A percentile compares a stretch with the other conserved stretches of the same genome.
Evolutionary conservation across 805 yeast species (phyloP).

Genomic region (Candida jianshihensis): DNA sequence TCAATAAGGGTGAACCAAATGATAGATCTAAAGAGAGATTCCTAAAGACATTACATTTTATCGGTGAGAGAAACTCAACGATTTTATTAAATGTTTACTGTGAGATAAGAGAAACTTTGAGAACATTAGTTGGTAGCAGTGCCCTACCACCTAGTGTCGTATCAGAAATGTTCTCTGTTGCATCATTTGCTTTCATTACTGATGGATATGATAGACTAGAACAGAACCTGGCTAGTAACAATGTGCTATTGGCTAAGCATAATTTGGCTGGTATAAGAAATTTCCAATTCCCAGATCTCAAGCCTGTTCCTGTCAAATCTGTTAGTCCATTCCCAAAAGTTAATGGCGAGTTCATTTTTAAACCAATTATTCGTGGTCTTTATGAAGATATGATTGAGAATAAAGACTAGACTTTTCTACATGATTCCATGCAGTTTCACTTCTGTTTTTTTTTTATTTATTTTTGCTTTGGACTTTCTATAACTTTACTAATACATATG

Average conservation of each 20-base stretch:
- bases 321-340: background rate
- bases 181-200: slow-evolving; percentile 24
- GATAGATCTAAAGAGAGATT: slow-evolving; percentile 29
- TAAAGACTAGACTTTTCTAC: slow-evolving; percentile 5
- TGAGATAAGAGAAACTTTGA: slow-evolving; percentile 24
- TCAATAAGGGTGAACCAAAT: slow-evolving; percentile 27
- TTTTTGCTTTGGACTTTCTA: too few species aligned
- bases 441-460: too few species aligned
- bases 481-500: too few species aligned
- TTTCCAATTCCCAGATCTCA: slow-evolving; percentile 7
- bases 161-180: slow-evolving; percentile 25
- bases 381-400: too few species aligned
- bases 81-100: slow-evolving; percentile 27
- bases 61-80: slow-evolving; percentile 26
- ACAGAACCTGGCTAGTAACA: background rate
- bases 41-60: slow-evolving; percentile 24
- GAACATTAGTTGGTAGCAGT: slow-evolving; percentile 14
- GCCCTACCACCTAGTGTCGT: slow-evolving; percentile 19
- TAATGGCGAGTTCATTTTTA: slow-evolving; percentile 1
- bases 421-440: too few species aligned
- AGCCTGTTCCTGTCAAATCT: too few species aligned
- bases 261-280: slow-evolving; percentile 7
- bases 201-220: slow-evolving; percentile 15
- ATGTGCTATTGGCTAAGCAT: slow-evolving; percentile 7
- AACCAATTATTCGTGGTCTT: slow-evolving; percentile 5